phyloP scores from a whole-genome alignment of 2,329 filamentous ascomycete genomes.

The Coccinonectria pachysandricola region DNA sequence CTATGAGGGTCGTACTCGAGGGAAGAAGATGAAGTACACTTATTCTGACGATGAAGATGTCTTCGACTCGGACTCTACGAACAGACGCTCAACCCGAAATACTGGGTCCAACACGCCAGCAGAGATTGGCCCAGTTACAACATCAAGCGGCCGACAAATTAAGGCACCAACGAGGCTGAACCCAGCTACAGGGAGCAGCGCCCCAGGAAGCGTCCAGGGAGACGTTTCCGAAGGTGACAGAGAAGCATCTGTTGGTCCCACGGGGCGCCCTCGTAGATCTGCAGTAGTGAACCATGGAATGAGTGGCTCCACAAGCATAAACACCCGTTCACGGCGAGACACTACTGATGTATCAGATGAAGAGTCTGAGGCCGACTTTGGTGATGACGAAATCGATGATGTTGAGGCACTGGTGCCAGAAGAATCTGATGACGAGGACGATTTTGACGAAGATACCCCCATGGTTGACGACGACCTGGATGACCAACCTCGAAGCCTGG shows the following conservation, averaged over 20 bases:
- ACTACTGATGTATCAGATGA: constrained; percentile 52
- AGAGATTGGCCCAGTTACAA: constrained; percentile 55
- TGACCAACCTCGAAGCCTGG: constrained; percentile 46
- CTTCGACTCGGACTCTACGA: constrained; percentile 53
- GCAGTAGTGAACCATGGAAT: constrained; percentile 38
- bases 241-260: constrained; percentile 31
- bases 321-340: constrained; percentile 23
- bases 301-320: constrained; percentile 35
- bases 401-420: constrained; percentile 56
- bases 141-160: constrained; percentile 81
- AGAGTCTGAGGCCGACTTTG: constrained; percentile 64
- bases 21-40: constrained; percentile 93
- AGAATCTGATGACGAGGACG: constrained; percentile 48
- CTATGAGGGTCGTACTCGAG: constrained; percentile 91
- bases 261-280: constrained; percentile 40
- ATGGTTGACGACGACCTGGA: constrained; percentile 44
- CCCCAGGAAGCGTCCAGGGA: constrained; percentile 34
- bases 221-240: constrained; percentile 31
- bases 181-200: constrained; percentile 45
- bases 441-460: constrained; percentile 45
- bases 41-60: constrained; percentile 83
- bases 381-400: constrained; percentile 65
- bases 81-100: constrained; percentile 62
- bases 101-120: constrained; percentile 64
- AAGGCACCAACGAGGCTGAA: constrained; percentile 57